Conservation (phyloP, 2,329 filamentous ascomycete species). For the Penicillium sp. region DNA sequence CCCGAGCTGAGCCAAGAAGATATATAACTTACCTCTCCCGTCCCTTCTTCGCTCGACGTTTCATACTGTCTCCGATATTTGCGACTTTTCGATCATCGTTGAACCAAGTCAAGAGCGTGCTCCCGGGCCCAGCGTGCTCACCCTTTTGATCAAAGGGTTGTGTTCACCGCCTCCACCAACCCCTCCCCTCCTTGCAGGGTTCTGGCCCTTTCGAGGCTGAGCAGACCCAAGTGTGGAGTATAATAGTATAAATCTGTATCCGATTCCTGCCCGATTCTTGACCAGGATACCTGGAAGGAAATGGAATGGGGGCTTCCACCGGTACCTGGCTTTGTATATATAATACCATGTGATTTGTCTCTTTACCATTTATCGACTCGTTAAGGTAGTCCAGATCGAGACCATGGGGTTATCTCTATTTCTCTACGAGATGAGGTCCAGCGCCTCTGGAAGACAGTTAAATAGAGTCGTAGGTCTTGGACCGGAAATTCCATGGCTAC, state of each 20-base stretch:
- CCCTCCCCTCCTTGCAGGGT: neutral
- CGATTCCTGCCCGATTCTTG: neutral
- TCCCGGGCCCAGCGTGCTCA: neutral
- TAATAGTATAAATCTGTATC: neutral
- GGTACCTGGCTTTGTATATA: neutral
- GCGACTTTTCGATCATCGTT: neutral
- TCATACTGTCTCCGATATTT: neutral
- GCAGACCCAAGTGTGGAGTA: neutral
- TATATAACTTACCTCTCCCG: neutral
- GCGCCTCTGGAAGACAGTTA: too few relatives aligned
- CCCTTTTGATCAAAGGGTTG: neutral
- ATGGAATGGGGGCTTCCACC: neutral
- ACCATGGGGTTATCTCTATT: neutral
- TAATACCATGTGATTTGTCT: neutral
- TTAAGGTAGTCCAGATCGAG: neutral
- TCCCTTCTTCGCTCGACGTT: neutral
- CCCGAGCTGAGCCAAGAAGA: conserved; percentile 18
- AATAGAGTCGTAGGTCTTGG: too few relatives aligned
- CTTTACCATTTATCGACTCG: neutral
- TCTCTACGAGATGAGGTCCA: neutral
- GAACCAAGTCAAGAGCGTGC: neutral
- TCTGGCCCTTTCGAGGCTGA: neutral
- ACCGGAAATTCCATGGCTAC: too few relatives aligned
- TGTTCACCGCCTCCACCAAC: neutral
- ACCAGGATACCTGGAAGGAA: neutral